Evolutionary conservation across 139 green algal genomes (phyloP).

Genomic region (Limnomonas spitsbergensis): DNA sequence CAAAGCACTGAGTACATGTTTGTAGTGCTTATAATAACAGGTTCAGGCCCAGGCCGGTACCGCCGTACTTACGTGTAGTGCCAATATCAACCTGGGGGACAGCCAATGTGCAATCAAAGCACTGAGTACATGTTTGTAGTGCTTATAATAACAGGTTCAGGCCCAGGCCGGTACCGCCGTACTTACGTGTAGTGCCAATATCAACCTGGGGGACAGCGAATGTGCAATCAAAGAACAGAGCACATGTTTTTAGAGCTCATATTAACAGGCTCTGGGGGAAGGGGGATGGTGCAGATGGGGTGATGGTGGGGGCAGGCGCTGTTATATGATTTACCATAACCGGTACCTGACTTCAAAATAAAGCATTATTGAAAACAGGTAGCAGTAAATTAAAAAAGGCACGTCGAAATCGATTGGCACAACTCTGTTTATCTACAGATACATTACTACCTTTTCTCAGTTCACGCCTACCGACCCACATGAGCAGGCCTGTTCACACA

Average conservation of each 20-base stretch:
- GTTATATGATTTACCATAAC: too few relatives aligned
- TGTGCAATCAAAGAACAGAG: background rate
- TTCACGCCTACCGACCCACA: too few relatives aligned
- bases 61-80: conserved; percentile 63
- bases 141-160: conserved; percentile 48
- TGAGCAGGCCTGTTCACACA: too few relatives aligned
- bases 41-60: conserved; percentile 68
- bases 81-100: conserved; percentile 60
- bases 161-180: conserved; percentile 71
- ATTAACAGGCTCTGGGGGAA: conserved; percentile 46
- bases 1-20: background rate
- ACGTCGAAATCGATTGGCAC: too few relatives aligned
- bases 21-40: conserved; percentile 27
- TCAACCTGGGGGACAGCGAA: conserved; percentile 52
- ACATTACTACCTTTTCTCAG: too few relatives aligned
- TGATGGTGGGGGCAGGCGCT: too few relatives aligned
- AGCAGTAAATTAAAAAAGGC: too few relatives aligned
- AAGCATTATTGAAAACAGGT: too few relatives aligned
- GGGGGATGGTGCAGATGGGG: background rate
- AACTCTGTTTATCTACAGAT: too few relatives aligned
- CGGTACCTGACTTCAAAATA: too few relatives aligned
- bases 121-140: background rate
- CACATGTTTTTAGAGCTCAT: background rate
- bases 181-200: conserved; percentile 56
- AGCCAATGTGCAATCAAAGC: background rate